Evolutionary conservation across 1,284 basidiomycete genomes (phyloP), one percentile per base, ranked within the genome.

Genomic region (Afroboletus lepidellus): DNA sequence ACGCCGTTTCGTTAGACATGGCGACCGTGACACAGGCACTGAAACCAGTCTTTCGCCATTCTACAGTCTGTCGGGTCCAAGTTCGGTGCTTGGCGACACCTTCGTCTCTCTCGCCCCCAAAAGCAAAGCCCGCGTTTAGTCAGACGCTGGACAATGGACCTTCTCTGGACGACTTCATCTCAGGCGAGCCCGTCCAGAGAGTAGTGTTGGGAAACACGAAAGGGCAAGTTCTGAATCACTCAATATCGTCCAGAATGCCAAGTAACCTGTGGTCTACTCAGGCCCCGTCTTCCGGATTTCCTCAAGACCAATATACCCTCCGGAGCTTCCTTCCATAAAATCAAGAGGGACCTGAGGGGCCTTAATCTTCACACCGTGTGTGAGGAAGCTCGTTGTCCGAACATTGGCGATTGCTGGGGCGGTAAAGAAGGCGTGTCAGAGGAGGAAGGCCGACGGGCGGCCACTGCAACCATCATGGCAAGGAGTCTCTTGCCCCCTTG

Each of bases 391-490:
- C 83, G 95, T 55, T 99, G 97, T 77, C 97, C 97, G 1, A 99
- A 99, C 66, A 98, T 99, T 53, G 97, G 96, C 27, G 96, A 99
- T 66, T 99, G 97, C 70, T 99, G 97, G 97, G 95, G 97, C 46
- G 95, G 95, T 2, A 88, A 86, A 61, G 79, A 85, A 41, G 84
- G 81, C 48, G 80, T 75, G n/a, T 84, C 84, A 20, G 84, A 85
- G 51, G 79, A 79, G 53, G 87, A 89, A 53, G 87, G 85, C 41
- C 87, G 89, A 64, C 85, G 85, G 49, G 83, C 85, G 46, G 97
- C 97, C 13, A 99, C 97, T 8, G 94, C 94, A n/a, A 98, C 94
- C 0, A 99, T 99, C 71, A 99, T 99, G 97, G 95, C 92, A 57
- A 51, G 79, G 65, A 30, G 38, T 46, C 37, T 41, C 41, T 23